These are phyloP conservation scores for Pichia sp. DNA, from an alignment of 1,139 yeast genomes.

Conservation along the genomic window DNA sequence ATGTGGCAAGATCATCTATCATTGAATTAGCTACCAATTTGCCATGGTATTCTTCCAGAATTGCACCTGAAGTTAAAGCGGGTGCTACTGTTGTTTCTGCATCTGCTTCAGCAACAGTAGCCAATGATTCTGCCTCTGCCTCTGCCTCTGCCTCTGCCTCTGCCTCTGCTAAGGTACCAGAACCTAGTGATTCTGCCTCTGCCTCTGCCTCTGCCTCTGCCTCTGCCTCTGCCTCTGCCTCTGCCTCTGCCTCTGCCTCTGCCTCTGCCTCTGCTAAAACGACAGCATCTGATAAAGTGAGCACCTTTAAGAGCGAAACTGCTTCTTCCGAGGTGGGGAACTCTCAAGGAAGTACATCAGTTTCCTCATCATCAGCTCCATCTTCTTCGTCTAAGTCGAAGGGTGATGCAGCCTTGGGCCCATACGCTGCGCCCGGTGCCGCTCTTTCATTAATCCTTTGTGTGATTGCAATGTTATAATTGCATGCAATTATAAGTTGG, in stretches of 20 bases:
- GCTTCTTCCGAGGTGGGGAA: neutral
- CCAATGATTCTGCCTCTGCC: constrained; percentile 23
- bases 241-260: constrained; percentile 18
- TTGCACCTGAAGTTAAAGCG: constrained; percentile 28
- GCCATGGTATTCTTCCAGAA: constrained; percentile 44
- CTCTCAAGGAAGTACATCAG: no score
- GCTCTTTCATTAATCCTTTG: constrained; percentile 21
- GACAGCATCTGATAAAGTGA: constrained; percentile 3
- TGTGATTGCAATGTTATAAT: constrained; percentile 24
- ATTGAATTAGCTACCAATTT: constrained; percentile 36
- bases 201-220: constrained; percentile 14
- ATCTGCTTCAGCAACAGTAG: constrained; percentile 23
- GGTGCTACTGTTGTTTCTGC: constrained; percentile 22
- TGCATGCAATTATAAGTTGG: no score
- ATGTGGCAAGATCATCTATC: constrained; percentile 28
- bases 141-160: constrained; percentile 21
- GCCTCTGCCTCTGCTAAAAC: neutral
- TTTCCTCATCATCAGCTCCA: constrained; percentile 14
- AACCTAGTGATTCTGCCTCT: constrained; percentile 19
- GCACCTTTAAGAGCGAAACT: neutral
- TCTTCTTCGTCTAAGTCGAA: constrained; percentile 16
- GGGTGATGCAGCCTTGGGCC: constrained; percentile 21
- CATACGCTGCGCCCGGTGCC: constrained; percentile 17
- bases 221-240: constrained; percentile 12
- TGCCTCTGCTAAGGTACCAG: constrained; percentile 25